Base-by-base conservation (phyloP, 805 yeast genomes). In the Kockiozyma suomiensis region DNA sequence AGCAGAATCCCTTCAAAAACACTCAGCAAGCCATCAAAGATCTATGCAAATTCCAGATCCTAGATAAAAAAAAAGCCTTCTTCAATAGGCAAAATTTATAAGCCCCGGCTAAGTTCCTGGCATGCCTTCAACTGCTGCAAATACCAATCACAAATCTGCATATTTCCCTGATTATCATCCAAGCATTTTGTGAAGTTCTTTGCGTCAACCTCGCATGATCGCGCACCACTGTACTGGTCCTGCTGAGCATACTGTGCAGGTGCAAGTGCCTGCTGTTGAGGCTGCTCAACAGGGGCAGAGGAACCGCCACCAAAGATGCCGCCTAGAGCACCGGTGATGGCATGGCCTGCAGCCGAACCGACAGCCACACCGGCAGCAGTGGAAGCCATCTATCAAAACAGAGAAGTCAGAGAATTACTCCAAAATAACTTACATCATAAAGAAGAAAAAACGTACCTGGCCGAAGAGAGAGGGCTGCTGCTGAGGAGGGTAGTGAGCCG, bases 341-440 rank as follows among this genome's bases (percentile, higher is more conserved):
- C 90, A 81, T 94, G 99, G 64, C 99, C 99, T 56, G 93, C 86
- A 63, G 98, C 87, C 54, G 97, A 90, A 70, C 99, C 99, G 58
- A 94, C 97, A 56, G 98, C 99, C 47, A 94, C 99, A 85, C 99
- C 99, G 51, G 98, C 99, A 57, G 99, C 99, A 50, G 99, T 94
- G 50, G 96, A 81, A 41, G 98, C 98, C 99, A 94, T 94, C 78
- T 94, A 45, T 13, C 30, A 13, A 25, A 19, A 15, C 19, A 17
- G 26, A 5, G 19, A 26, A 7, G 40, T n/a, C 26, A 25, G 35
- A 4, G 26, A 45, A 6, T 30, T 10, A 10, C 33, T 30, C 10
- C 33, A 6, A 7, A 30, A 30, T 10, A 32, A 5, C 21, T 6
- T 12, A 13, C 38, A 7, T 15, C 13, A 7, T n/a, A 43, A 12